phyloP scores from a whole-genome alignment of 2,329 filamentous ascomycete species.

The Ampelomyces quisqualis region DNA sequence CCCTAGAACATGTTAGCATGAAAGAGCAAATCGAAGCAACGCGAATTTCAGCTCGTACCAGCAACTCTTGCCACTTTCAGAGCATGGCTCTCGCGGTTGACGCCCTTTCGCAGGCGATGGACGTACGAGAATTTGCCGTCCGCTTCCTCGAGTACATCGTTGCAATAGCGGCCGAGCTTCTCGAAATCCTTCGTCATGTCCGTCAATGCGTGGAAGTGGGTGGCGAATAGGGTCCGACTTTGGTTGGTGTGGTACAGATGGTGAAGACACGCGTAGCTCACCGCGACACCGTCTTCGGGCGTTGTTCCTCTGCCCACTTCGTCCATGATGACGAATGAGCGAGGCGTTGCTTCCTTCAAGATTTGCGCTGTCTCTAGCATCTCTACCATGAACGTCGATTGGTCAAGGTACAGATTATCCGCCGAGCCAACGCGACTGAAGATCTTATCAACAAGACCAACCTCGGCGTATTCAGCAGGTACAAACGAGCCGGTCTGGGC shows the following conservation, averaged over 20 bases:
- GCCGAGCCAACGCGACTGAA: slow-evolving; percentile 87
- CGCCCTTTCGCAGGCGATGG: slow-evolving; percentile 75
- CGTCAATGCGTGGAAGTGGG: slow-evolving; percentile 84
- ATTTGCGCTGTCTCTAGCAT: slow-evolving; percentile 97
- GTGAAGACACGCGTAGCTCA: slow-evolving; percentile 84
- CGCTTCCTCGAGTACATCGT: slow-evolving; percentile 75
- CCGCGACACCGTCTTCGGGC: slow-evolving; percentile 84
- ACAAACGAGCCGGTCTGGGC: slow-evolving; percentile 93
- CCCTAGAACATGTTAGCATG: slow-evolving; percentile 41
- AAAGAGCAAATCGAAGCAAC: slow-evolving; percentile 3
- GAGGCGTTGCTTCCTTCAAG: slow-evolving; percentile 75
- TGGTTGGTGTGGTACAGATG: slow-evolving; percentile 77
- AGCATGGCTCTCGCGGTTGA: slow-evolving; percentile 86
- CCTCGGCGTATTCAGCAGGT: slow-evolving; percentile 78
- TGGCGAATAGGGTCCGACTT: slow-evolving; percentile 85
- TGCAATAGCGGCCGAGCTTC: slow-evolving; percentile 76
- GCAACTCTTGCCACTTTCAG: slow-evolving; percentile 91
- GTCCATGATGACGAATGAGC: slow-evolving; percentile 94
- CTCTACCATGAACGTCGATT: slow-evolving; percentile 99
- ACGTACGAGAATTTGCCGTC: slow-evolving; percentile 73
- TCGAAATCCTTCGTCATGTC: slow-evolving; percentile 68
- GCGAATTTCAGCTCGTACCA: too few relatives aligned
- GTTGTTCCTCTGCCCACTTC: slow-evolving; percentile 95
- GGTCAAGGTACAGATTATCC: slow-evolving; percentile 90
- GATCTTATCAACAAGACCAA: slow-evolving; percentile 93